Percentiles rank a stretch among this genome's conserved stretches.
These are phyloP conservation scores for Patellifolia procumbens DNA, from an alignment of 179 eudicot genomes.

Conservation along the genomic window DNA sequence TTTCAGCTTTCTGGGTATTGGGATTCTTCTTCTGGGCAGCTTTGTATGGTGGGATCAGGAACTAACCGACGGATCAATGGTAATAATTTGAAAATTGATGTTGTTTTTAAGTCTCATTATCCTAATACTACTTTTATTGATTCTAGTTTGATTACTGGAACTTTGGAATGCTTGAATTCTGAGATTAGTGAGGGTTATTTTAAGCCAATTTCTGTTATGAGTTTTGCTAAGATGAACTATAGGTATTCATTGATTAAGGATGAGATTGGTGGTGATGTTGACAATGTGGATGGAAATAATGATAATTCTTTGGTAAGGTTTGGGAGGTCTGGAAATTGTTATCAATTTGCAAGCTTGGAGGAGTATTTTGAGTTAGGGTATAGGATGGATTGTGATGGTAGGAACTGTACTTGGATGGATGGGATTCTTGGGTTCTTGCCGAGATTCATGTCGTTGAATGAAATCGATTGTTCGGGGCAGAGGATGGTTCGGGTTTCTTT, in stretches of 20 bases:
- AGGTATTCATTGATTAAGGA: conserved; percentile 45
- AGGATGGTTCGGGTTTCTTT: conserved; percentile 56
- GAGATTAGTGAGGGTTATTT: conserved; percentile 32
- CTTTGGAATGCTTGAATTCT: conserved; percentile 48
- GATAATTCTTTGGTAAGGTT: conserved; percentile 22
- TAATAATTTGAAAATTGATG: conserved; percentile 31
- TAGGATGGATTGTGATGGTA: conserved; percentile 46
- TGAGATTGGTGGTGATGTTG: conserved; percentile 33
- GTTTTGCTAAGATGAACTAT: conserved; percentile 58
- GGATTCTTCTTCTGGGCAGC: conserved; percentile 55
- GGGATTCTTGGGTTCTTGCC: conserved; percentile 45
- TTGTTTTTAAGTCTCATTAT: conserved; percentile 64
- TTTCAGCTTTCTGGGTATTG: conserved; percentile 63
- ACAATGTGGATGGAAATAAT: conserved; percentile 22
- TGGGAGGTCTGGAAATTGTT: conserved; percentile 35
- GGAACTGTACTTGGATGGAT: conserved; percentile 56
- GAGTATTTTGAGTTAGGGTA: conserved; percentile 52
- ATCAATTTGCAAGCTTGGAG: conserved; percentile 32
- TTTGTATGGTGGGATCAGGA: conserved; percentile 85
- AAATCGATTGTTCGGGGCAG: conserved; percentile 49
- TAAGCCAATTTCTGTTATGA: conserved; percentile 49
- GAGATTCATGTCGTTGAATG: conserved; percentile 53
- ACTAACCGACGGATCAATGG: neutral
- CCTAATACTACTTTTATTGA: conserved; percentile 41
- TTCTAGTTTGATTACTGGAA: conserved; percentile 64